Evolutionary conservation across 1,139 yeast species (phyloP).

Genomic region (Zhuliangozyma parablackwelliae): DNA sequence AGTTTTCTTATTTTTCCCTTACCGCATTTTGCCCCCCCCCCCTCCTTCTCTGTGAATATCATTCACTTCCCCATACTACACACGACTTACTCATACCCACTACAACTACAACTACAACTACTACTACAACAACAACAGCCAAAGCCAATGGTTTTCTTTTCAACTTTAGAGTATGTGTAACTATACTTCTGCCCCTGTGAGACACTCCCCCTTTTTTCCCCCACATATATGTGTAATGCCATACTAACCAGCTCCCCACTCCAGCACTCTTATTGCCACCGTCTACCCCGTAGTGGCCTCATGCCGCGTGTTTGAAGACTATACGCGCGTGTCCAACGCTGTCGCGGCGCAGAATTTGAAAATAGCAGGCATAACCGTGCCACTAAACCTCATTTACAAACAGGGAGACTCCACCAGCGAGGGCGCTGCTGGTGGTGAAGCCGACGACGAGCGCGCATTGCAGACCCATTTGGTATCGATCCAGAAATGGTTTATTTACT

Average conservation of each 20-base stretch:
- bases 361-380: conserved; percentile 30
- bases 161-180: conserved; percentile 15
- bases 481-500: conserved; percentile 57
- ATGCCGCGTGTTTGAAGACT: conserved; percentile 46
- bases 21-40: no score
- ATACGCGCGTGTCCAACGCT: conserved; percentile 22
- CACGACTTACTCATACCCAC: background rate
- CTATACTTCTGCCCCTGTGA: background rate
- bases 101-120: background rate
- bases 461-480: conserved; percentile 32
- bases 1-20: no score
- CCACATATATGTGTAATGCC: background rate
- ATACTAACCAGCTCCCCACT: conserved; percentile 1
- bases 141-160: conserved; percentile 12
- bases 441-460: conserved; percentile 16
- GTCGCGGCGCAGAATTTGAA: conserved; percentile 25
- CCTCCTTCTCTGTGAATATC: no score
- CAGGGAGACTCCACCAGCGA: background rate
- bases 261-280: conserved; percentile 24
- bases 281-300: conserved; percentile 53
- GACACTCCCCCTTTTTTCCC: background rate
- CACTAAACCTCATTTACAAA: conserved; percentile 14
- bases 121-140: background rate
- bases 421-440: conserved; percentile 1
- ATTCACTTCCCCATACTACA: no score